Base-by-base conservation (phyloP, 2,329 filamentous ascomycete species). In the Alternaria tenuissima region DNA sequence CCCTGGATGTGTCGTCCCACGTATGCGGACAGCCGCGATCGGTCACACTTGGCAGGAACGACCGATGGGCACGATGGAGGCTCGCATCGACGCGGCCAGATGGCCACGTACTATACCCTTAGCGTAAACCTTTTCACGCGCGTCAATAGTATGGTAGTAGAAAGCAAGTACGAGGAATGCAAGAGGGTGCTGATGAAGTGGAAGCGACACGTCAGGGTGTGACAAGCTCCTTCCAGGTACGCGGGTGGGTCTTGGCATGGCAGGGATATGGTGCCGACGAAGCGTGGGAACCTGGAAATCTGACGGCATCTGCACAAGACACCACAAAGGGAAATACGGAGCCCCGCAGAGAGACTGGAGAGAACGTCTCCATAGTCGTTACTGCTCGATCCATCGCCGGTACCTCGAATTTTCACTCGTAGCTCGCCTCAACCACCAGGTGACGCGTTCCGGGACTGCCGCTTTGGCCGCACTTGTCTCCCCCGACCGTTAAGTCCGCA, bases 281-380 rank as follows among this genome's bases (percentile, higher is more conserved):
- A 59, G 57, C 55, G 46, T 63, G 63, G 52, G 55, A 64, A 57
- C 54, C 59, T 47, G 59, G 66, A 52, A 61, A 55, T 63, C 62
- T 67, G 66, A 60, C 64, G 61, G 64, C 65, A 65, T 64, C 51
- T 44, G 34, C 44, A 48, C 55, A 53, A 28, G 46, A 55, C 47
- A 61, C 36, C 34, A 47, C 39, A 39, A 26, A 52, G 26, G 49
- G 22, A 53, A 34, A 24, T 39, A 28, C 46, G 22, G 38, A 56
- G 52, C 55, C 62, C 61, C 62, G 43, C 55, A 62, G 55, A 48
- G 32, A 30, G 12, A 14, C 30, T 18, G 32, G 32, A 24, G 43
- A 52, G 28, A 22, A 49, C 30, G 42, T 24, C 8, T 55, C 39
- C 39, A 49, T 56, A 52, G 32, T 46, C 26, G 41, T 26, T 28